Percentiles rank a stretch among this genome's conserved stretches.
These are phyloP conservation scores for Dionaea muscipula DNA, from an alignment of 179 eudicot genomes.

Conservation along the genomic window DNA sequence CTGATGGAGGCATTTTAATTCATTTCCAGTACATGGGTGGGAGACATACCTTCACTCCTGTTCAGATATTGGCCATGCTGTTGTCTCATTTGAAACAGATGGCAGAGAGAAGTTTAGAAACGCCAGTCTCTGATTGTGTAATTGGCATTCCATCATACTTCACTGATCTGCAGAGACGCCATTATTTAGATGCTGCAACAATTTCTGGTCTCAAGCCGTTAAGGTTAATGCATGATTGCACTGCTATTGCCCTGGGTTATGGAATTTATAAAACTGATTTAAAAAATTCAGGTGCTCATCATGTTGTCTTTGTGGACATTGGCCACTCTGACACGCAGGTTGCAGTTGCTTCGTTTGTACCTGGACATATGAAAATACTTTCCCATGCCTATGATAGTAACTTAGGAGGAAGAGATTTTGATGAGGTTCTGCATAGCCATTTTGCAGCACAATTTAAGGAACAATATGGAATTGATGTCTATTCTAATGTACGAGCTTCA, in stretches of 20 bases:
- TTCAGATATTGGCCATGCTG: slow-evolving; percentile 83
- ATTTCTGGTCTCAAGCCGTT: slow-evolving; percentile 67
- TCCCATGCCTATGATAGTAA: slow-evolving; percentile 75
- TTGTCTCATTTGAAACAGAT: slow-evolving; percentile 68
- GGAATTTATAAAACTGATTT: slow-evolving; percentile 81
- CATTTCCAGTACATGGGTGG: slow-evolving; percentile 49
- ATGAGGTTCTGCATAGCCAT: slow-evolving; percentile 65
- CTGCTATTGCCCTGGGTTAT: slow-evolving; percentile 89
- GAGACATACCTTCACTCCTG: slow-evolving; percentile 48
- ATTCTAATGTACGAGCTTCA: slow-evolving; percentile 58
- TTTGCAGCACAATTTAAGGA: slow-evolving; percentile 68
- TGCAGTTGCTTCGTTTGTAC: slow-evolving; percentile 47
- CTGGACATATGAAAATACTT: slow-evolving; percentile 56
- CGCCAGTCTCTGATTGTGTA: slow-evolving; percentile 46
- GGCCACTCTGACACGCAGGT: slow-evolving; percentile 96
- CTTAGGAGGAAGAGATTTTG: slow-evolving; percentile 91
- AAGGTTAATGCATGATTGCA: slow-evolving; percentile 81
- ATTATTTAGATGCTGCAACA: slow-evolving; percentile 59
- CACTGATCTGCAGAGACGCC: slow-evolving; percentile 59
- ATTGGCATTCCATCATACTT: slow-evolving; percentile 83
- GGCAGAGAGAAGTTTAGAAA: slow-evolving; percentile 55
- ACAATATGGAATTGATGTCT: slow-evolving; percentile 63
- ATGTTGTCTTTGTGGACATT: slow-evolving; percentile 77
- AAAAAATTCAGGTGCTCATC: slow-evolving; percentile 23
- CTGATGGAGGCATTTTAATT: slow-evolving; percentile 63